Base-by-base conservation (phyloP, 2,329 filamentous ascomycete genomes). In the Intubia oerlemansii region DNA sequence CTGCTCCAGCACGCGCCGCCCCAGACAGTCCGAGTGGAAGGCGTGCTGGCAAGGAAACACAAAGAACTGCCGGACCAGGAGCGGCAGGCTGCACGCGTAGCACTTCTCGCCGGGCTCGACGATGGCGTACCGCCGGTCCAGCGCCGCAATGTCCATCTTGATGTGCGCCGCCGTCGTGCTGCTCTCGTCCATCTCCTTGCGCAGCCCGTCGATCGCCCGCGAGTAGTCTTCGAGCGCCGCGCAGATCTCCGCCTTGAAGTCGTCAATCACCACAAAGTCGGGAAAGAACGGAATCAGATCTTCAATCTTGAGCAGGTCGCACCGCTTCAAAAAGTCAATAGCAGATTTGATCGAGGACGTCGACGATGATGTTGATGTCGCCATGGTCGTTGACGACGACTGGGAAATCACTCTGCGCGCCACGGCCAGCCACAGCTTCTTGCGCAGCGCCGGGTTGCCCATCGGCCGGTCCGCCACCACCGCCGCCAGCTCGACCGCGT, bases 161-260 rank as follows among this genome's bases (percentile, higher is more conserved):
- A 98, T 95, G 42, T 92, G 81, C 17, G 73, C 66, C 1, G 88
- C 85, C 10, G 88, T 95, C 35, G 72, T 69, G 8, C 81, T 78
- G 5, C 74, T 81, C 45, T 92, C 81, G 47, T 98, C 88, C 88
- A 98, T 98, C 49, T 95, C 85, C 38, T 74, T 70, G 44, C 84
- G 82, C 22, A 98, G 56, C 2, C 59, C 60, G 43, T 95, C 88
- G 39, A 98, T 98, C 39, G 80, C 81, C 21, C 79, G 75, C 26
- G 72, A 78, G 53, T 98, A 98, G 37, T 90, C 79, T 50, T 98
- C 88, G 2, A 98, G 62, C 1, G 90, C 88, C 0, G 69, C 61
- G 52, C 88, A 98, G 21, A 98, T 95, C 47, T 98, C 88, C 37
- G 95, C 84, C 46, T 95, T 93, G 62, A 98, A 98, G 49, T 95